Conservation (phyloP, 192 early-diverging fungal species). For the Coemansia sp. region DNA sequence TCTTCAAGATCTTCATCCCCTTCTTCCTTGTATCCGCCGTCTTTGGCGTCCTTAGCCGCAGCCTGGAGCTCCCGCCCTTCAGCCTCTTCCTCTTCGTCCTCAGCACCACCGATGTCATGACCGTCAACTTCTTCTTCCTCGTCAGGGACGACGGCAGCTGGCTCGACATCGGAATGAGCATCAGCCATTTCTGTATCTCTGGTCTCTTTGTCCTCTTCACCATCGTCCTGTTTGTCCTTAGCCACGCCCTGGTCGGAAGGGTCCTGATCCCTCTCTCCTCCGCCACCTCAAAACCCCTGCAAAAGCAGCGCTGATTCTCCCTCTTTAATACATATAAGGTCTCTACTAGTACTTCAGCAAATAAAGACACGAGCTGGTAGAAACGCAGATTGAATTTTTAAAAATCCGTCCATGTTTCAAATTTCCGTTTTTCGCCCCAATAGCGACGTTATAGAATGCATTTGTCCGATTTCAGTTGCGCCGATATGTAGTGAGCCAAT, state of each 20-base stretch:
- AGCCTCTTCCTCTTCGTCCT: slow-evolving; percentile 84
- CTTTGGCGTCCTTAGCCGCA: slow-evolving; percentile 74
- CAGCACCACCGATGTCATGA: slow-evolving; percentile 88
- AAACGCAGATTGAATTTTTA: no score
- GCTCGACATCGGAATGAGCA: slow-evolving; percentile 96
- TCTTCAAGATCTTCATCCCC: slow-evolving; percentile 91
- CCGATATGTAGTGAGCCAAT: no score
- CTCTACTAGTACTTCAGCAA: no score
- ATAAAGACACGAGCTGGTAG: no score
- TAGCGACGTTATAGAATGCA: no score
- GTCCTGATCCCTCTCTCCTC: slow-evolving; percentile 41
- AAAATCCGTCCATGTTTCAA: no score
- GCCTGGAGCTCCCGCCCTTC: slow-evolving; percentile 80
- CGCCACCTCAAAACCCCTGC: slow-evolving; percentile 8
- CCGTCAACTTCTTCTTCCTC: slow-evolving; percentile 95
- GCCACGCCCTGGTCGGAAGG: slow-evolving; percentile 60
- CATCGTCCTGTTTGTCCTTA: slow-evolving; percentile 80
- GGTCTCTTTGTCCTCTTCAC: slow-evolving; percentile 91
- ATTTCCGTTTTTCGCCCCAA: no score
- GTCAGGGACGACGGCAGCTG: slow-evolving; percentile 90
- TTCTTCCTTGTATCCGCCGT: slow-evolving; percentile 89
- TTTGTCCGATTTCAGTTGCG: no score
- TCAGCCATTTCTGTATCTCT: slow-evolving; percentile 93
- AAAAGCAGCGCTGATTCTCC: slow-evolving; percentile 29
- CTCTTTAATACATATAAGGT: slow-evolving; percentile 11